Evolutionary conservation across 768 basidiomycete genomes (phyloP), one percentile per base, ranked within the genome.

Genomic region (Tephrocybe sp.): DNA sequence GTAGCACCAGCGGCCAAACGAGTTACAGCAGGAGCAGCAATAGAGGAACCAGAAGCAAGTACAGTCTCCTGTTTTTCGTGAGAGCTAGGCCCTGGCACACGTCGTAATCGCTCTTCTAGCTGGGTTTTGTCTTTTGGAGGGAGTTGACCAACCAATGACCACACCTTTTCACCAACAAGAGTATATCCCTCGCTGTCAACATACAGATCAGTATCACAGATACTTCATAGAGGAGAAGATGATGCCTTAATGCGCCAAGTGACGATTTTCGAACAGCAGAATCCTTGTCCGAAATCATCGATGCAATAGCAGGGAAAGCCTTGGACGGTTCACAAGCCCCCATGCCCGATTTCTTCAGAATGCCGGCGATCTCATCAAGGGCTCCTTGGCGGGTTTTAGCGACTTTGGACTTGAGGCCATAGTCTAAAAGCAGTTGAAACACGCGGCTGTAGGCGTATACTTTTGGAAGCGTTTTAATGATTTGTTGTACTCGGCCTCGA

Each of bases 401-500:
- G 15, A 93, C 89, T 67, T 94, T 94, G 15, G 89, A 87, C 64
- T 84, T 88, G 36, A 94, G 68, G 13, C 97, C 95, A 61, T 94
- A 80, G 31, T 97, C 91, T 10, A 97, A 76, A 6, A 98, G 70
- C 12, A 92, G 67, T 60, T 90, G 87, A 64, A 97, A 94, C 25
- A 98, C 75, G 33, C 94, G 86, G 59, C 94, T 97, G 59, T 88
- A 94, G 1, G 97, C 88, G 61, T 94, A 97, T 45, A 97, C 85
- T 61, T 86, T 91, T 6, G 94, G 87, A 44, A 97, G 73, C 4
- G 77, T 78, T 59, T 91, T 88, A 47, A 98, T 82, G 52, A 97
- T 87, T 40, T 83, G 85, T 56, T 90, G 84, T 18, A 97, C 84
- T 42, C 94, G 83, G 39, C 72, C 62, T 6, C 93, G 82, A 37